phyloP scores from a whole-genome alignment of 805 yeast genomes.

The Nakazawaea holstii region DNA sequence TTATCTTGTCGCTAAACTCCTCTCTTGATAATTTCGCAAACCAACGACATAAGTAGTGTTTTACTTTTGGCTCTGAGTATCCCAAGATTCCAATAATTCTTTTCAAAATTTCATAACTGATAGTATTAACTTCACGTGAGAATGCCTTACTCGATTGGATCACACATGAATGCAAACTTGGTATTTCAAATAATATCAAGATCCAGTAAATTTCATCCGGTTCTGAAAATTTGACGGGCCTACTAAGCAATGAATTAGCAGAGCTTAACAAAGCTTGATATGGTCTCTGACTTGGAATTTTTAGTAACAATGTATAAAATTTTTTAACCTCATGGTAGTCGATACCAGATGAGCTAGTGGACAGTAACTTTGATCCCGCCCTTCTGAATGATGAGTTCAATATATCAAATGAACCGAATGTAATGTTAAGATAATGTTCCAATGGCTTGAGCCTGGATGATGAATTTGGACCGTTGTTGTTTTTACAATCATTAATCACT shows the following conservation, averaged over 20 bases:
- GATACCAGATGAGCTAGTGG: conserved; percentile 42
- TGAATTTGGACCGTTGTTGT: conserved; percentile 8
- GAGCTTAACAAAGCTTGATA: conserved; percentile 49
- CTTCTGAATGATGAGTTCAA: conserved; percentile 53
- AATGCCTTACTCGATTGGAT: conserved; percentile 19
- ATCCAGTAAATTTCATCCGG: conserved; percentile 52
- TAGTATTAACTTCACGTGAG: conserved; percentile 44
- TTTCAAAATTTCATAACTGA: conserved; percentile 67
- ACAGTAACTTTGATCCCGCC: conserved; percentile 15
- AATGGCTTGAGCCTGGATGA: conserved; percentile 40
- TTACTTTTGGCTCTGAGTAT: conserved; percentile 32
- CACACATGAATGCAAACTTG: conserved; percentile 48
- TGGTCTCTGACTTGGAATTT: conserved; percentile 59
- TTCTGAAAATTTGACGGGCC: conserved; percentile 33
- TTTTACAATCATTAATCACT: conserved; percentile 30
- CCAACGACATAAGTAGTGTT: conserved; percentile 47
- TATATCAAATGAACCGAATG: conserved; percentile 42
- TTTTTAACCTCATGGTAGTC: conserved; percentile 41
- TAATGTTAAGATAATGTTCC: conserved; percentile 36
- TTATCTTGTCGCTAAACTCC: conserved; percentile 50
- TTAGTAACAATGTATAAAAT: conserved; percentile 39
- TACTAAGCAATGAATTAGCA: conserved; percentile 43
- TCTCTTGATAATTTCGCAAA: conserved; percentile 37
- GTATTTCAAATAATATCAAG: conserved; percentile 63
- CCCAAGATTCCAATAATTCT: conserved; percentile 66